Conservation (phyloP, 2,329 filamentous ascomycete genomes). For the Exophiala spinifera region DNA sequence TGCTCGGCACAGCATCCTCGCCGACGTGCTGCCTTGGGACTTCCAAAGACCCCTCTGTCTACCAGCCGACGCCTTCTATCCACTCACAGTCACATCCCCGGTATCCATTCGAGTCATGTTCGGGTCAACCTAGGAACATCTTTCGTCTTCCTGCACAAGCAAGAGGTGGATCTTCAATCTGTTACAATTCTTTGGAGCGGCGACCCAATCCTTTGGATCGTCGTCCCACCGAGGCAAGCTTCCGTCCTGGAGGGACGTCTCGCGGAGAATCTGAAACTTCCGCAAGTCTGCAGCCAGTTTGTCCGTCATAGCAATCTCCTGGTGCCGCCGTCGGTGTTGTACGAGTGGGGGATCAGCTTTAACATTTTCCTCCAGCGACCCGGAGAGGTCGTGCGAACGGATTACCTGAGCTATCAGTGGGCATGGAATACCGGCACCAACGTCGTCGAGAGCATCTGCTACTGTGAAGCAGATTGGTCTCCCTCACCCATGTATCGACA, state of each 20-base stretch:
- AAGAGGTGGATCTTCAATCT: constrained; percentile 6
- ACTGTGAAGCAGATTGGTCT: constrained; percentile 5
- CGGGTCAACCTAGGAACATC: background rate
- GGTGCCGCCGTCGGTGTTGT: background rate
- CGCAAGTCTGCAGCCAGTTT: background rate
- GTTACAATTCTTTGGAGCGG: constrained; percentile 1
- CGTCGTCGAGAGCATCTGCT: constrained; percentile 1
- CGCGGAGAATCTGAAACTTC: background rate
- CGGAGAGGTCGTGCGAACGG: constrained; percentile 3
- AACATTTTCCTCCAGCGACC: constrained; percentile 4
- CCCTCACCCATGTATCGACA: constrained; percentile 5
- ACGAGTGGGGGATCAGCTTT: constrained; percentile 3
- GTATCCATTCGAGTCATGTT: constrained; percentile 3
- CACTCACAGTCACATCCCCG: constrained; percentile 1
- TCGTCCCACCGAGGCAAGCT: constrained; percentile 3
- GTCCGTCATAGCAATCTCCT: constrained; percentile 1
- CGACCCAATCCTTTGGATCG: background rate
- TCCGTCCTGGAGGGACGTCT: constrained; percentile 1
- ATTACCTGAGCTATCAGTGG: constrained; percentile 4
- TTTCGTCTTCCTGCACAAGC: constrained; percentile 4
- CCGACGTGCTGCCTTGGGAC: background rate
- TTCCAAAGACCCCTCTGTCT: background rate
- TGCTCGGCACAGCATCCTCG: background rate
- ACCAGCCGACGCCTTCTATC: background rate
- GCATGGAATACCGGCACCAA: constrained; percentile 3